These are phyloP conservation scores for Dactylis glomerata DNA, from an alignment of 176 grass and related monocot species.

Conservation along the genomic window DNA sequence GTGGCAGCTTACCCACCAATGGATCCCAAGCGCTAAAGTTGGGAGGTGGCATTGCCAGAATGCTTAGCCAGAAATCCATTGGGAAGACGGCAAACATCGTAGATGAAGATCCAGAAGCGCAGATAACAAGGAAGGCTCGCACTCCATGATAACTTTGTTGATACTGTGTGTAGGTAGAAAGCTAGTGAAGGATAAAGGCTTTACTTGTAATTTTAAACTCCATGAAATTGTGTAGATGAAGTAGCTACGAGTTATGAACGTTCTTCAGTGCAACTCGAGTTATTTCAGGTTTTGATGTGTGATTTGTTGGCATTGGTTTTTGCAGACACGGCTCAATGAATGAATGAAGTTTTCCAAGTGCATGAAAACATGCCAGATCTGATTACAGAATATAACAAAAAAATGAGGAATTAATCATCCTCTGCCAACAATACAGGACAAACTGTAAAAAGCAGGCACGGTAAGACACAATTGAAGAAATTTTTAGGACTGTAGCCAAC, in stretches of 20 bases:
- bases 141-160: constrained; percentile 26
- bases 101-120: constrained; percentile 44
- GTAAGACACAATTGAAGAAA: not conserved
- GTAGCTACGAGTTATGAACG: constrained; percentile 12
- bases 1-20: constrained; percentile 38
- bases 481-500: not conserved
- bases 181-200: constrained; percentile 9
- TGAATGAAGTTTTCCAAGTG: not conserved
- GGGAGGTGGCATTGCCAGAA: constrained; percentile 39
- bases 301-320: not conserved
- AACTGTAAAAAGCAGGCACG: not conserved
- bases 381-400: not conserved
- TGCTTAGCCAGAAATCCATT: constrained; percentile 72
- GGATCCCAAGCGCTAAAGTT: constrained; percentile 46
- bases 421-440: not conserved
- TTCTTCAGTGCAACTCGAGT: not conserved
- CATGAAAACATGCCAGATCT: not conserved
- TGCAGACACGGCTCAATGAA: too few relatives aligned
- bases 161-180: constrained; percentile 1
- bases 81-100: constrained; percentile 44
- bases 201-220: constrained; percentile 12
- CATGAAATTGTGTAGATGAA: constrained; percentile 32
- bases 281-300: not conserved
- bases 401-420: not conserved
- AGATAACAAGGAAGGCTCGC: constrained; percentile 9